Percentiles rank a stretch among this genome's conserved stretches.
Conservation (phyloP, 345 rosid species). For the Camelina hispida region DNA sequence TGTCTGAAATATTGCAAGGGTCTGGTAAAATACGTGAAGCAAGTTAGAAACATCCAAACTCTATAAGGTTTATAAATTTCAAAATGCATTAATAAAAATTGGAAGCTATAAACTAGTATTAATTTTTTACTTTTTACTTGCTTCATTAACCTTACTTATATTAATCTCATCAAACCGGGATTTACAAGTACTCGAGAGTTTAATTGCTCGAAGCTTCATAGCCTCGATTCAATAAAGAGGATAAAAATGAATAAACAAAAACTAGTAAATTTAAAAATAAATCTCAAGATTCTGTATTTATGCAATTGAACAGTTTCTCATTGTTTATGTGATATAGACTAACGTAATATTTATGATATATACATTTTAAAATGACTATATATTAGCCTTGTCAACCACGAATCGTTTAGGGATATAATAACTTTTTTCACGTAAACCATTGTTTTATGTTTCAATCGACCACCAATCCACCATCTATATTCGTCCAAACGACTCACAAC, state of each 20-base stretch:
- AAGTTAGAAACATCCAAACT: background rate
- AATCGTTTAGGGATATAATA: background rate
- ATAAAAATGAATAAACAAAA: too few species aligned
- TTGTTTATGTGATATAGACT: background rate
- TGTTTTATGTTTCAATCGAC: background rate
- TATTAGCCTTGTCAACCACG: background rate
- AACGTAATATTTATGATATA: background rate
- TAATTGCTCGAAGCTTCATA: too few species aligned
- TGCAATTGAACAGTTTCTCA: background rate
- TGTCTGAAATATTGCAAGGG: background rate
- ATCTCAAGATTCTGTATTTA: background rate
- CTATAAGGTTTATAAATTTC: background rate
- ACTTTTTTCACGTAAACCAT: background rate
- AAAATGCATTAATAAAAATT: background rate
- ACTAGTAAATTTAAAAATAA: background rate
- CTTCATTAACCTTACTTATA: too few species aligned
- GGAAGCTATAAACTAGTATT: background rate
- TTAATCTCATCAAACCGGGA: too few species aligned
- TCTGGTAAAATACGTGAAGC: too few species aligned
- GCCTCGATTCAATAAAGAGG: too few species aligned
- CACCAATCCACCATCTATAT: background rate
- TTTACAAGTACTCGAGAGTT: too few species aligned
- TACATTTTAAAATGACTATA: background rate
- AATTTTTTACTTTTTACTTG: too few species aligned
- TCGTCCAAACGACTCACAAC: conserved; percentile 2